These are phyloP conservation scores for Podila verticillata DNA, from an alignment of 192 early-diverging fungal genomes.

Conservation along the genomic window DNA sequence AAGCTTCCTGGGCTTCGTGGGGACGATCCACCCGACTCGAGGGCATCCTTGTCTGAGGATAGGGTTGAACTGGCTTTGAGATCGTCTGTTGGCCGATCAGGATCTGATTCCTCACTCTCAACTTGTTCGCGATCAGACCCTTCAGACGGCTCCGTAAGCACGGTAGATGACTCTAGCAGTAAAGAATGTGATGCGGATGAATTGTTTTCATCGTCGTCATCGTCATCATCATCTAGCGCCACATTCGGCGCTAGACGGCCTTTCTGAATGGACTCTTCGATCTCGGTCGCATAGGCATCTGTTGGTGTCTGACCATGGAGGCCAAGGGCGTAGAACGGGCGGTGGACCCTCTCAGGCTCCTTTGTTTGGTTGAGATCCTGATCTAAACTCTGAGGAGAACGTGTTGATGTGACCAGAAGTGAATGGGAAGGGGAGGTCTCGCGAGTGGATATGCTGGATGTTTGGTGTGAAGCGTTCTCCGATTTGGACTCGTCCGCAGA, in stretches of 20 bases:
- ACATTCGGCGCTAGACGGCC: no score
- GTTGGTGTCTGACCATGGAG: slow-evolving; percentile 12
- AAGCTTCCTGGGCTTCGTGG: not conserved
- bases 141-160: no score
- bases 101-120: not conserved
- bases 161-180: no score
- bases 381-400: not conserved
- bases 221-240: not conserved
- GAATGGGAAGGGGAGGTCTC: no score
- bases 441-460: no score
- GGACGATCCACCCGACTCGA: not conserved
- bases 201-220: not conserved
- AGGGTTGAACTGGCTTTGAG: not conserved
- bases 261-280: slow-evolving; percentile 7
- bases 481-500: no score
- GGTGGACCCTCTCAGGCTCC: not conserved
- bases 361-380: not conserved
- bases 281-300: slow-evolving; percentile 10
- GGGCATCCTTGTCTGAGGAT: not conserved
- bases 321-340: slow-evolving; percentile 14
- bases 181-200: not conserved
- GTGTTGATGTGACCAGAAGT: no score
- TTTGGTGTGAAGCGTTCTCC: no score
- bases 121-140: not conserved
- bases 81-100: not conserved